Evolutionary conservation across 495 filamentous ascomycete species (phyloP), one percentile per base, ranked within the genome.

Genomic region (Neurospora sp.): DNA sequence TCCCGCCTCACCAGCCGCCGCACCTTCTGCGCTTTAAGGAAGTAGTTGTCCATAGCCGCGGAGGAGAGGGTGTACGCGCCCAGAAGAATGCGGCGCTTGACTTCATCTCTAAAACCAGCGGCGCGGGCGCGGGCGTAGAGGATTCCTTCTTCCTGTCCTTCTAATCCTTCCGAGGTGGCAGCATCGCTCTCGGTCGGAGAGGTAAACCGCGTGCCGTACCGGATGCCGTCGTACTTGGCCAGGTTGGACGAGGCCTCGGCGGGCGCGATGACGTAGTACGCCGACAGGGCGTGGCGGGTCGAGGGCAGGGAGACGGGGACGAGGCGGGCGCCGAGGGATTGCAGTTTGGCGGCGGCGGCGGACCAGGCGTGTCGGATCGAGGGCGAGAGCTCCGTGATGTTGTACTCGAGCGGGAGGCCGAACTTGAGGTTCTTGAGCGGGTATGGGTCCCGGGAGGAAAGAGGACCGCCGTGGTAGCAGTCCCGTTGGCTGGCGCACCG

Each of bases 201-300:
- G 1, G 53, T 66, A 16, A 77, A 75, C 35, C 89, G 87, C 59
- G 81, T 84, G 3, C 96, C 96, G 79, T 97, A 99, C 18, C 96
- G 91, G 12, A 98, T 87, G 9, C 96, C 96, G 77, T 99, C 96
- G 79, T 97, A 99, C 81, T 96, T 97, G 69, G 96, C 92, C n/a
- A 99, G 88, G 74, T 99, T 99, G 20, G 95, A 98, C 14, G 92
- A 93, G 16, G 96, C 96, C 83, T 99, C 96, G 14, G 96, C 94
- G 0, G 96, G 93, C 8, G 96, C 96, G 74, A 99, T 89, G 68
- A 98, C 86, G 78, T 99, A 99, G 81, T 99, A 99, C 40, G 96
- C 91, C 4, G 94, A 91, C 11, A 99, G 85, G 1, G 96, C 96
- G 72, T 91, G 89, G 70, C 88, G 89, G 11, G 96, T 99, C 6